Base-by-base conservation (phyloP, 2,329 filamentous ascomycete genomes). In the Sporothrix inflata region DNA sequence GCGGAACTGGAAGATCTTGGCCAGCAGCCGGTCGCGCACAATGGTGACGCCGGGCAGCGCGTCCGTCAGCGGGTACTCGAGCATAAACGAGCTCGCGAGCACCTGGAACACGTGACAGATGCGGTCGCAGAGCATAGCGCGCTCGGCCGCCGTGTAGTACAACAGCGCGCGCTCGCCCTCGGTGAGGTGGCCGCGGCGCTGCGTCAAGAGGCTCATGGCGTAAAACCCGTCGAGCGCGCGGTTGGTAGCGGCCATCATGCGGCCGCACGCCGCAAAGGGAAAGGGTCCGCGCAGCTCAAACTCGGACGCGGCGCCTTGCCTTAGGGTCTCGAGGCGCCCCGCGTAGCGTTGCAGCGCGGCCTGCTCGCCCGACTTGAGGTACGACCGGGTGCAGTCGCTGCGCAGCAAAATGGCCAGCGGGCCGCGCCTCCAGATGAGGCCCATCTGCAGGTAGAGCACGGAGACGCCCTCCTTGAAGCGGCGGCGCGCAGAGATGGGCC, bases 371-470 rank as follows among this genome's bases (percentile, higher is more conserved):
- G 94, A 88, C 3, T 91, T 91, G 87, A 98, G 94, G 80, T 97
- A 98, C 6, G 90, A 88, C 47, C 86, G 82, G 4, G 85, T 83
- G 73, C 82, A 83, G 75, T 88, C 84, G 73, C 86, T 89, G 61
- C 90, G 86, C 0, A 90, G 83, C 71, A 97, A 86, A 7, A 91
- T 89, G 4, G 92, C 91, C 30, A 99, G 84, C 0, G 96, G 96
- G 9, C 97, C 95, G 60, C 94, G 90, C 82, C 95, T 97, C 96
- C 96, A 99, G 75, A 98, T 94, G 45, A 99, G 86, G 19, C 94
- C 93, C 90, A 99, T 94, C 73, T 97, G 93, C 7, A 99, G 86
- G 88, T 96, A 98, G 14, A 99, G 84, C n/a, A 97, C 85, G 38
- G 93, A 93, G 12, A 98, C 86, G 1, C 95, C 95, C 77, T 97